These are phyloP conservation scores for Lizonia empirigonia DNA, from an alignment of 2,329 filamentous ascomycete genomes.

Conservation along the genomic window DNA sequence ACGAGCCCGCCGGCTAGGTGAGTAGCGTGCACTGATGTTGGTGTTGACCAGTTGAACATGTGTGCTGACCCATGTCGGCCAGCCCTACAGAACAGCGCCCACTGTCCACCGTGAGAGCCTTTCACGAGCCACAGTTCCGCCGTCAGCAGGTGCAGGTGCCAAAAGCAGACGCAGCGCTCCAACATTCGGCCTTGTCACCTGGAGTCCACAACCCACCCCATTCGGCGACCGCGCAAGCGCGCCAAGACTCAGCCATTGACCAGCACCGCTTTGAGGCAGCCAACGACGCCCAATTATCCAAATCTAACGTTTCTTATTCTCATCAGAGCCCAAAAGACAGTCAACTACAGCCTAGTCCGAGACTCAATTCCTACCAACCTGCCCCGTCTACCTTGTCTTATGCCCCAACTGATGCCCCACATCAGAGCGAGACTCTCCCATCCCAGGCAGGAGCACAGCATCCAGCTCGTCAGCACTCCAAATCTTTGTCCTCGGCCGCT, in stretches of 20 bases:
- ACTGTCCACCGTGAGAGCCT: neutral
- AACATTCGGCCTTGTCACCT: slow-evolving; percentile 15
- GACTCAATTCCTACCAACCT: slow-evolving; percentile 7
- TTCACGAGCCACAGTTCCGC: slow-evolving; percentile 7
- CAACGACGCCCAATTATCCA: slow-evolving; percentile 23
- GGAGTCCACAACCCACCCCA: slow-evolving; percentile 10
- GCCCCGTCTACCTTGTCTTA: slow-evolving; percentile 17
- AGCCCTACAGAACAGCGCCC: slow-evolving; percentile 15
- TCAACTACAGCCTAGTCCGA: slow-evolving; percentile 3
- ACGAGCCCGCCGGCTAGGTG: slow-evolving; percentile 17
- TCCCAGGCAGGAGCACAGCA: slow-evolving; percentile 7
- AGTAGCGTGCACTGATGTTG: neutral
- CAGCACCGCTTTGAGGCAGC: slow-evolving; percentile 24
- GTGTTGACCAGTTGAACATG: neutral
- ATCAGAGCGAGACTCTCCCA: slow-evolving; percentile 7
- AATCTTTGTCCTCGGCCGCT: slow-evolving; percentile 4
- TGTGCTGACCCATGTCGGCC: slow-evolving; percentile 4
- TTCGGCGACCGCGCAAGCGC: slow-evolving; percentile 17
- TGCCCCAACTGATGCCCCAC: slow-evolving; percentile 6
- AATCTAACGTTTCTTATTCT: slow-evolving; percentile 20
- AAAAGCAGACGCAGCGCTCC: slow-evolving; percentile 11
- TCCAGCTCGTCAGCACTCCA: slow-evolving; percentile 13
- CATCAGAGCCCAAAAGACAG: slow-evolving; percentile 19
- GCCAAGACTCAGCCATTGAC: slow-evolving; percentile 32
- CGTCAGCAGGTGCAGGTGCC: slow-evolving; percentile 4